Evolutionary conservation across 495 filamentous ascomycete genomes (phyloP).

Genomic region (Podospora bellae-mahoneyi): DNA sequence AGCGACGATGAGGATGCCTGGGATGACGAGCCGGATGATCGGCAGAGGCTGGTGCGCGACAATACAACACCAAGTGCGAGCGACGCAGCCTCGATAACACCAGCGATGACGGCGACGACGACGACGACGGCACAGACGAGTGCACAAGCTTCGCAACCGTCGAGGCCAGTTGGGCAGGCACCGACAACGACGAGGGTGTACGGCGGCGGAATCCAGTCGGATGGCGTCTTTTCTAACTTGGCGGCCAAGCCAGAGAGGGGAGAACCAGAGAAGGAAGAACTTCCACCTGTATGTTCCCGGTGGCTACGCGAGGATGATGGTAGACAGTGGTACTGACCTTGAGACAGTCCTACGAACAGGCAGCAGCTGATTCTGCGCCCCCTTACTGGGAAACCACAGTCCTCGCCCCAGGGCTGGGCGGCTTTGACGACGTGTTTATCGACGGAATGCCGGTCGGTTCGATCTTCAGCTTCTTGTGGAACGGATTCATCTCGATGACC

Average conservation of each 20-base stretch:
- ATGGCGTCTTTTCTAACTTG: constrained; percentile 96
- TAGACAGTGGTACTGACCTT: constrained; percentile 29
- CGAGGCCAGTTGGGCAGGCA: constrained; percentile 6
- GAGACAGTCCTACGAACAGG: constrained; percentile 90
- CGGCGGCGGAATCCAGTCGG: constrained; percentile 66
- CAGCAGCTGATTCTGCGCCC: constrained; percentile 90
- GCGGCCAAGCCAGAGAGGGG: constrained; percentile 85
- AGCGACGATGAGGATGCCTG: constrained; percentile 70
- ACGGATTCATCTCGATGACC: constrained; percentile 97
- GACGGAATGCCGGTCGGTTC: constrained; percentile 95
- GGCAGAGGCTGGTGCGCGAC: constrained; percentile 78
- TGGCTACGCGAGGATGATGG: neutral
- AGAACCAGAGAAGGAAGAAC: constrained; percentile 77
- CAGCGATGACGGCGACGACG: neutral
- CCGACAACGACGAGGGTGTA: constrained; percentile 44
- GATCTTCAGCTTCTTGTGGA: constrained; percentile 95
- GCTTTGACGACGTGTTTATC: constrained; percentile 88
- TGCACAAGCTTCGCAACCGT: constrained; percentile 26
- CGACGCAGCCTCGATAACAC: constrained; percentile 17
- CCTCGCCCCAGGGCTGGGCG: constrained; percentile 78
- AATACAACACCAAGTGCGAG: constrained; percentile 45
- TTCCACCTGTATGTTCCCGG: constrained; percentile 73
- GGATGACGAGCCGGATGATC: constrained; percentile 75
- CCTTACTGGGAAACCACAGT: constrained; percentile 99
- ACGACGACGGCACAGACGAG: constrained; percentile 14